Conservation (phyloP, 768 basidiomycete species). For the Inosperma sp. region DNA sequence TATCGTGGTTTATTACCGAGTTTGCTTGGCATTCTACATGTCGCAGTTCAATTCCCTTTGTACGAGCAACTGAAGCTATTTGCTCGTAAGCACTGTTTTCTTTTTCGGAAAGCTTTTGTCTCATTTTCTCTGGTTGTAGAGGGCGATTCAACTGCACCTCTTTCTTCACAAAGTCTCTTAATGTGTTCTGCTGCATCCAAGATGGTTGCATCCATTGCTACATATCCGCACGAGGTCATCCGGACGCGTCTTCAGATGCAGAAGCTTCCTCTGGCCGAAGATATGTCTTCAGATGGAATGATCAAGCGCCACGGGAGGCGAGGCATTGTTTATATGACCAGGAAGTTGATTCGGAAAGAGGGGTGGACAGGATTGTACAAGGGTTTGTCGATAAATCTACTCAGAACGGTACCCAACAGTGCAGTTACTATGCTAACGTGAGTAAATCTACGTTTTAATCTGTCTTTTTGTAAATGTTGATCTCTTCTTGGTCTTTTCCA, state of each 20-base stretch:
- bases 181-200: slow-evolving; percentile 90
- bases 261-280: slow-evolving; percentile 57
- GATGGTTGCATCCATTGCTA: slow-evolving; percentile 92
- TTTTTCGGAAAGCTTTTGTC: background rate
- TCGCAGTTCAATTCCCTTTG: slow-evolving; percentile 95
- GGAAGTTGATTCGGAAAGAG: slow-evolving; percentile 71
- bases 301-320: slow-evolving; percentile 49
- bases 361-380: slow-evolving; percentile 90
- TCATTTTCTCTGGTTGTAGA: slow-evolving; percentile 30
- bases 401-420: slow-evolving; percentile 93
- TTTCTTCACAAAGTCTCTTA: slow-evolving; percentile 68
- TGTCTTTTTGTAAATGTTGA: background rate
- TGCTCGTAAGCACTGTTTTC: slow-evolving; percentile 59
- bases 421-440: slow-evolving; percentile 95
- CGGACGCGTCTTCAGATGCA: slow-evolving; percentile 96
- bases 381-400: slow-evolving; percentile 88
- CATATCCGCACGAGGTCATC: slow-evolving; percentile 97
- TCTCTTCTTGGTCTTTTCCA: slow-evolving; percentile 15
- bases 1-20: slow-evolving; percentile 94
- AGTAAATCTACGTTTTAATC: slow-evolving; percentile 19
- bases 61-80: slow-evolving; percentile 89
- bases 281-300: slow-evolving; percentile 59
- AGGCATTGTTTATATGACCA: slow-evolving; percentile 71
- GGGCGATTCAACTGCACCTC: slow-evolving; percentile 41
- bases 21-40: slow-evolving; percentile 87